Percentiles rank a stretch among this genome's conserved stretches.
Conservation (phyloP, 2,329 filamentous ascomycete species). For the Aureobasidium sp. region DNA sequence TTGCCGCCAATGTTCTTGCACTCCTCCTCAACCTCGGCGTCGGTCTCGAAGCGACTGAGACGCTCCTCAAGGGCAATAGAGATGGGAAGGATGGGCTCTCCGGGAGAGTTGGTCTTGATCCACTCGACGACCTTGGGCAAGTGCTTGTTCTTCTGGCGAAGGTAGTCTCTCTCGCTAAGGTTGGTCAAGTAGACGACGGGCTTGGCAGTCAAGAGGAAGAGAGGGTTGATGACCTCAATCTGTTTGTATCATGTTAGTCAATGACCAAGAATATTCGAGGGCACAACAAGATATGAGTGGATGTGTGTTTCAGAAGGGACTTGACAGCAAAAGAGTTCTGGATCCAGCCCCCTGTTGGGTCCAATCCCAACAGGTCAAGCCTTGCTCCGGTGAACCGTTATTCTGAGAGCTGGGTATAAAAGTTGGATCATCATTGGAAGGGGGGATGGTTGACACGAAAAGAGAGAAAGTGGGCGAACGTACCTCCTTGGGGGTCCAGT, state of each 20-base stretch:
- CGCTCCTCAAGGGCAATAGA: conserved; percentile 92
- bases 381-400: conserved; percentile 13
- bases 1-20: conserved; percentile 82
- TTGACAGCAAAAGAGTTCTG: conserved; percentile 14
- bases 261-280: neutral
- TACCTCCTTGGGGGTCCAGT: conserved; percentile 94
- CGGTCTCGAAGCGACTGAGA: conserved; percentile 69
- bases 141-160: conserved; percentile 99
- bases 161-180: conserved; percentile 91
- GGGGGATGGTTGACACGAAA: conserved; percentile 23
- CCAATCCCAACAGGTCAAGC: conserved; percentile 44
- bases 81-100: conserved; percentile 87
- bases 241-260: conserved; percentile 38
- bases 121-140: conserved; percentile 87
- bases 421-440: conserved; percentile 94
- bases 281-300: neutral
- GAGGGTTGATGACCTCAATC: conserved; percentile 96
- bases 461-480: conserved; percentile 36
- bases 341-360: conserved; percentile 39
- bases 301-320: conserved; percentile 39
- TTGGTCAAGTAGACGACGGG: conserved; percentile 97
- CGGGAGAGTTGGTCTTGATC: conserved; percentile 83
- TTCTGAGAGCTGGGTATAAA: conserved; percentile 96
- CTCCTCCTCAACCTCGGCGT: conserved; percentile 73
- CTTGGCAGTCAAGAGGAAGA: conserved; percentile 92